Evolutionary conservation across 2,329 filamentous ascomycete genomes (phyloP).

Genomic region (Penicillium aurantiogriseum): DNA sequence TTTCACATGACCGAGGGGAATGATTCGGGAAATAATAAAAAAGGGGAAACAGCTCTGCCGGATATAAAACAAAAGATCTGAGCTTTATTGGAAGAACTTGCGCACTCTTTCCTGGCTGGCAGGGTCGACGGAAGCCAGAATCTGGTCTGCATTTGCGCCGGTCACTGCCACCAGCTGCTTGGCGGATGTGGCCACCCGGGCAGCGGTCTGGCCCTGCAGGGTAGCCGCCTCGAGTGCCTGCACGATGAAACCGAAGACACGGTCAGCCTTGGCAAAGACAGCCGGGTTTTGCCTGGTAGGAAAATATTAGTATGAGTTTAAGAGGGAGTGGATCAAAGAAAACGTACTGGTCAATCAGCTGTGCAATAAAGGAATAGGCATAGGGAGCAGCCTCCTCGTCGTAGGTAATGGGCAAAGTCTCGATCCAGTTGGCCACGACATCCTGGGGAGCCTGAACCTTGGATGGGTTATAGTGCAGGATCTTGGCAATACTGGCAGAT

Average conservation of each 20-base stretch:
- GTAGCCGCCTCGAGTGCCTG: slow-evolving; percentile 90
- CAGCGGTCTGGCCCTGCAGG: slow-evolving; percentile 78
- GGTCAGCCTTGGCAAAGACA: slow-evolving; percentile 72
- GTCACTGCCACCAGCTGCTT: slow-evolving; percentile 74
- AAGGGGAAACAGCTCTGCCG: slow-evolving; percentile 6
- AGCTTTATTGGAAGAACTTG: slow-evolving; percentile 67
- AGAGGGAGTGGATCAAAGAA: background rate
- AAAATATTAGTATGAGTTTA: slow-evolving; percentile 14
- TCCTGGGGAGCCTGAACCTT: slow-evolving; percentile 75
- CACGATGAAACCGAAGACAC: slow-evolving; percentile 80
- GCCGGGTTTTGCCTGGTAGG: slow-evolving; percentile 73
- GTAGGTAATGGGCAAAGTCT: slow-evolving; percentile 86
- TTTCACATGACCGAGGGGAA: slow-evolving; percentile 27
- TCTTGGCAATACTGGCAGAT: slow-evolving; percentile 93
- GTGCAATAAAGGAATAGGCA: slow-evolving; percentile 86
- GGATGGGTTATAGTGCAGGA: slow-evolving; percentile 81
- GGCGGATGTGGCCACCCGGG: slow-evolving; percentile 71
- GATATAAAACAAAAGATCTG: slow-evolving; percentile 22
- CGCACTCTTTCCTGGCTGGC: slow-evolving; percentile 79
- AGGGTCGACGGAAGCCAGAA: slow-evolving; percentile 71
- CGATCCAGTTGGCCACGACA: slow-evolving; percentile 80
- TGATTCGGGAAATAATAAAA: slow-evolving; percentile 18
- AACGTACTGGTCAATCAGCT: slow-evolving; percentile 91
- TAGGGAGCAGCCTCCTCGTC: slow-evolving; percentile 97
- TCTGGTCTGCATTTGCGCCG: slow-evolving; percentile 70